Percentiles rank a stretch among this genome's conserved stretches.
Evolutionary conservation across 306 rosid genomes (phyloP).

Genomic region (Vigna trinervia): DNA sequence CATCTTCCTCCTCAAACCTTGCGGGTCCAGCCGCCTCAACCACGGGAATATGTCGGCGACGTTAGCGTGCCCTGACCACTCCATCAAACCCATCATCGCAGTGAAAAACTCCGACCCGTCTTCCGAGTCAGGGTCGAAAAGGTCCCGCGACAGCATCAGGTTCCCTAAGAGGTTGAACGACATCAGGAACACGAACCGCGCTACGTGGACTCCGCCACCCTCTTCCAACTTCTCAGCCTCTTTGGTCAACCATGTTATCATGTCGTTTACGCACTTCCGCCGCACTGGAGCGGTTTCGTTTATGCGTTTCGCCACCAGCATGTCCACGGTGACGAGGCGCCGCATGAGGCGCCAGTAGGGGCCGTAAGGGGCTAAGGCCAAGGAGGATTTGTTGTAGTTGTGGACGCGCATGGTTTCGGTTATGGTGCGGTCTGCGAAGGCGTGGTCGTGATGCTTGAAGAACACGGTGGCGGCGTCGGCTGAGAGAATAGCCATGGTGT

Average conservation of each 20-base stretch:
- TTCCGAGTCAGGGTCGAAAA: slow-evolving; percentile 53
- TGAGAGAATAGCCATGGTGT: slow-evolving; percentile 68
- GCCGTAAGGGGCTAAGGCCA: slow-evolving; percentile 73
- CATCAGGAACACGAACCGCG: slow-evolving; percentile 61
- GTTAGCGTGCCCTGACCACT: slow-evolving; percentile 58
- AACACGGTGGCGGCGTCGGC: slow-evolving; percentile 51
- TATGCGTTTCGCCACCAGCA: slow-evolving; percentile 62
- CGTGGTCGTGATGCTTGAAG: slow-evolving; percentile 67
- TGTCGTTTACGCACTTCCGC: slow-evolving; percentile 54
- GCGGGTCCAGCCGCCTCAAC: slow-evolving; percentile 60
- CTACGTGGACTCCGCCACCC: slow-evolving; percentile 55
- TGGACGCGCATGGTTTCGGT: slow-evolving; percentile 55
- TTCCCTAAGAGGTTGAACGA: slow-evolving; percentile 66
- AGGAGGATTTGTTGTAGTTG: slow-evolving; percentile 59
- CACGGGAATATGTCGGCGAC: slow-evolving; percentile 61
- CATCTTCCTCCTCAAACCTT: slow-evolving; percentile 61
- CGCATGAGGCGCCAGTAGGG: slow-evolving; percentile 72
- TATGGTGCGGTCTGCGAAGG: slow-evolving; percentile 63
- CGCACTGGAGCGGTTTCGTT: slow-evolving; percentile 52
- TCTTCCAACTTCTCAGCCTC: slow-evolving; percentile 36
- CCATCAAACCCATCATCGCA: slow-evolving; percentile 56
- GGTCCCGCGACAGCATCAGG: slow-evolving; percentile 62
- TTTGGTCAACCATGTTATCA: slow-evolving; percentile 58
- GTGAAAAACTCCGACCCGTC: slow-evolving; percentile 57
- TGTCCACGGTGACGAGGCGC: slow-evolving; percentile 62